Percentiles rank a stretch among this genome's conserved stretches.
Conservation (phyloP, 1,139 yeast species). For the Pichiaceae sp. region DNA sequence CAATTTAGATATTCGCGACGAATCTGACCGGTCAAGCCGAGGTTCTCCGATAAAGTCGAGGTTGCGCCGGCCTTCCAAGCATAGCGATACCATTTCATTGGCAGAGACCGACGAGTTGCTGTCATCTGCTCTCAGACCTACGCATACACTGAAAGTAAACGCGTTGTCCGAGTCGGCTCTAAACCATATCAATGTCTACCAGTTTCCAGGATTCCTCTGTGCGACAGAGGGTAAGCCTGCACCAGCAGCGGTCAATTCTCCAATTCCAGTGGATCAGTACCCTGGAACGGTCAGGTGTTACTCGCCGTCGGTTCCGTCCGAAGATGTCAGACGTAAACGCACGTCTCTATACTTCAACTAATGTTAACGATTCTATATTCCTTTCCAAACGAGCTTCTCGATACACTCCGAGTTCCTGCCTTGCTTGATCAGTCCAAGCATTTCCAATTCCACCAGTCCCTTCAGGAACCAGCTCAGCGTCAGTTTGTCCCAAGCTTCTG, state of each 20-base stretch:
- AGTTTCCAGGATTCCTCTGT: slow-evolving; percentile 1
- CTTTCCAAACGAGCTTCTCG: slow-evolving; percentile 56
- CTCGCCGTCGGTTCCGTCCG: neutral
- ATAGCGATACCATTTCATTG: neutral
- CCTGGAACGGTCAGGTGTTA: neutral
- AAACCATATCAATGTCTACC: neutral
- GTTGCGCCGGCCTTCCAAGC: neutral
- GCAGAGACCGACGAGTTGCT: neutral
- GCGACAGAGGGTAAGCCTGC: neutral
- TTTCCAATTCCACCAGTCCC: slow-evolving; percentile 46
- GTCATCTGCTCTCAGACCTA: neutral
- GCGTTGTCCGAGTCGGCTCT: neutral
- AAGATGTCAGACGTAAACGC: neutral
- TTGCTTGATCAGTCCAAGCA: slow-evolving; percentile 44
- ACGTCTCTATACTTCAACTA: slow-evolving; percentile 20
- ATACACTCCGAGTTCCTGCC: slow-evolving; percentile 41
- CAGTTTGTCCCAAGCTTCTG: slow-evolving; percentile 38
- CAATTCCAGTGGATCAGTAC: neutral
- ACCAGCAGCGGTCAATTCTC: neutral
- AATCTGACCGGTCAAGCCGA: neutral
- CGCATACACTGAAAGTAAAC: neutral
- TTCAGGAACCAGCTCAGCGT: slow-evolving; percentile 50
- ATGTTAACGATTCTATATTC: neutral
- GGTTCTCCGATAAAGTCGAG: neutral
- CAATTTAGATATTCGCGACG: slow-evolving; percentile 1